Base-by-base conservation (phyloP, 768 basidiomycete species). In the Kondoa subrosea region DNA sequence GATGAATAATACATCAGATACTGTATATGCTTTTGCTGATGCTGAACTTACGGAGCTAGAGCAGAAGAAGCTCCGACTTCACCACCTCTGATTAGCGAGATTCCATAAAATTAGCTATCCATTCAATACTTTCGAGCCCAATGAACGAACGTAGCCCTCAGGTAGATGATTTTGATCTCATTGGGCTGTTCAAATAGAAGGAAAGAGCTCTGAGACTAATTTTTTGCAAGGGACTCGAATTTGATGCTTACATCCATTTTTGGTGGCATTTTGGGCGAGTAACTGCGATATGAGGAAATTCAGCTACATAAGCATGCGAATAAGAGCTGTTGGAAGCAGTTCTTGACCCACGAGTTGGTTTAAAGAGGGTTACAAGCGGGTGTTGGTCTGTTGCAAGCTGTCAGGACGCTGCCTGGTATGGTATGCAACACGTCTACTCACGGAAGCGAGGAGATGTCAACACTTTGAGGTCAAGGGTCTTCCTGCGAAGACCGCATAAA, bases 1-100 rank as follows among this genome's bases (percentile, higher is more conserved):
- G 40, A 50, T 50, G 21, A n/a, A n/a, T n/a, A n/a, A n/a, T n/a
- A n/a, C n/a, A n/a, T n/a, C n/a, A n/a, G n/a, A n/a, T n/a, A n/a
- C n/a, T n/a, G n/a, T n/a, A n/a, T n/a, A n/a, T n/a, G n/a, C n/a
- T n/a, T n/a, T n/a, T n/a, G n/a, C n/a, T n/a, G n/a, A n/a, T n/a
- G n/a, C n/a, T n/a, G n/a, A n/a, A n/a, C n/a, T 50, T 50, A 50
- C 40, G 95, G 95, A 64, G 95, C 95, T 71, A 99, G 84, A 70
- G 95, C 92, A 69, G 95, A 91, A 4, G 93, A 96, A 70, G 95
- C 89, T 82, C 93, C 95, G 77, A 96, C 90, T 82, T 97, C 95
- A 84, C 95, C 95, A 80, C 95, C 95, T 66, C 91, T 95, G n/a
- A 60, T 60, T 25, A 26, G 14, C 29, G 15, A 25, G 26, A 4